Base-by-base conservation (phyloP, 176 grass and related monocot species). In the Thalia dealbata region DNA sequence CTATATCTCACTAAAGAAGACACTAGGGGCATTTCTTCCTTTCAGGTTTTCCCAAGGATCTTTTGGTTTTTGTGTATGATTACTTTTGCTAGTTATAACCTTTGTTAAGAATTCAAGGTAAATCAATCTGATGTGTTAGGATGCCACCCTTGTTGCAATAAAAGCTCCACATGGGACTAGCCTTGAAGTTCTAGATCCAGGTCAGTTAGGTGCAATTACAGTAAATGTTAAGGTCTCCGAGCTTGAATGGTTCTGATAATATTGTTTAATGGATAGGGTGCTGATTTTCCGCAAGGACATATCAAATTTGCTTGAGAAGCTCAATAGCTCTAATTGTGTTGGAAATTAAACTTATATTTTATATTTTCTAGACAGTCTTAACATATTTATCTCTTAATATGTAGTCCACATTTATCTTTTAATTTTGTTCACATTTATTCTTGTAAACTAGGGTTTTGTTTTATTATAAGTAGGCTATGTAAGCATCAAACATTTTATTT, bases 91-190 rank as follows among this genome's bases (percentile, higher is more conserved):
- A 38, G n/a, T 43, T 63, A 18, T 18, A 42, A 18, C 19, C 13
- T 68, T 68, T 22, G 10, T 26, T 10, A 62, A 14, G 11, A 62
- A 62, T 62, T 64, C 16, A 50, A 84, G 27, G 75, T 24, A 79
- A 56, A 52, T 64, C 75, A 10, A 38, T 77, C 56, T 30, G 42
- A 76, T 76, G 50, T 35, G 15, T 10, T 76, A 96, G 93, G 79
- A 70, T 86, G 78, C 78, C 35, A 92, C 82, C 74, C 73, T 88
- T 59, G 82, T 96, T 70, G 89, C 89, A 74, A 81, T 96, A 74
- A 88, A 88, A 27, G 89, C 89, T 82, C 93, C 93, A 79, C 93
- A 80, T n/a, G 93, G 93, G 55, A 92, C 93, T 8, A 86, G 64
- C 76, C 23, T 96, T 61, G 93, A 96, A 90, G 93, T 88, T 74